A percentile compares a stretch with the other conserved stretches of the same genome.
phyloP scores from a whole-genome alignment of 1,284 basidiomycete species.

The Moesziomyces sp. region DNA sequence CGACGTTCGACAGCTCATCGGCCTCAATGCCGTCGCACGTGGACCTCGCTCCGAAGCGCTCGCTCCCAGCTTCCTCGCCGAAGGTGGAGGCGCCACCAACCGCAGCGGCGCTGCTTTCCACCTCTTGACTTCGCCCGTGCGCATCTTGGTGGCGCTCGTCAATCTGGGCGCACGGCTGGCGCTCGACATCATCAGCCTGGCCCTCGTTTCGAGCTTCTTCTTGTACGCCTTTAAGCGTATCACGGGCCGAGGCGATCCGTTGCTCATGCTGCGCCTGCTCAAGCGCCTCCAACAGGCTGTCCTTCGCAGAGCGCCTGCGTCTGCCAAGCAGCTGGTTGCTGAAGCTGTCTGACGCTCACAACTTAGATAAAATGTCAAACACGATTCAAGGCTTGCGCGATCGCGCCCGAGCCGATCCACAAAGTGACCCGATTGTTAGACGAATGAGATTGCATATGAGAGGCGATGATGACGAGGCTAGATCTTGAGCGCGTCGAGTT shows the following conservation, averaged over 20 bases:
- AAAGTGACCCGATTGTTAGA: not conserved
- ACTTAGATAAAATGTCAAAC: not conserved
- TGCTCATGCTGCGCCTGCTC: slow-evolving; percentile 48
- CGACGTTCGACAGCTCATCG: slow-evolving; percentile 37
- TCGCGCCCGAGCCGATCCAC: not conserved
- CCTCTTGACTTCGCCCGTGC: slow-evolving; percentile 39
- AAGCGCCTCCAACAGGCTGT: slow-evolving; percentile 32
- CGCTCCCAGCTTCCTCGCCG: slow-evolving; percentile 42
- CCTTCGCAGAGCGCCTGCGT: slow-evolving; percentile 22
- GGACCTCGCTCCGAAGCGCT: slow-evolving; percentile 32
- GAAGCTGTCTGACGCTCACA: slow-evolving; percentile 16
- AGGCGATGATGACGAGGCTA: slow-evolving; percentile 6
- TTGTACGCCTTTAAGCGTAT: slow-evolving; percentile 47
- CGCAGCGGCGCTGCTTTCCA: slow-evolving; percentile 24
- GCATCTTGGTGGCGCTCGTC: slow-evolving; percentile 44
- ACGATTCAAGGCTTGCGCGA: not conserved
- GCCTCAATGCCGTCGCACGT: slow-evolving; percentile 18
- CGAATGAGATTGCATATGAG: slow-evolving; percentile 16
- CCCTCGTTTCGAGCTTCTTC: slow-evolving; percentile 49
- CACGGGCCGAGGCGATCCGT: slow-evolving; percentile 61
- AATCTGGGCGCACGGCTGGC: slow-evolving; percentile 55
- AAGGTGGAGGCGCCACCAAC: slow-evolving; percentile 16
- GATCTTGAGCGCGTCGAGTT: slow-evolving; percentile 54
- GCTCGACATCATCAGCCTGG: slow-evolving; percentile 58
- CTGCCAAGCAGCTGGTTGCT: slow-evolving; percentile 27